Evolutionary conservation across 345 rosid genomes (phyloP).

Genomic region (Eucalyptus marginata): DNA sequence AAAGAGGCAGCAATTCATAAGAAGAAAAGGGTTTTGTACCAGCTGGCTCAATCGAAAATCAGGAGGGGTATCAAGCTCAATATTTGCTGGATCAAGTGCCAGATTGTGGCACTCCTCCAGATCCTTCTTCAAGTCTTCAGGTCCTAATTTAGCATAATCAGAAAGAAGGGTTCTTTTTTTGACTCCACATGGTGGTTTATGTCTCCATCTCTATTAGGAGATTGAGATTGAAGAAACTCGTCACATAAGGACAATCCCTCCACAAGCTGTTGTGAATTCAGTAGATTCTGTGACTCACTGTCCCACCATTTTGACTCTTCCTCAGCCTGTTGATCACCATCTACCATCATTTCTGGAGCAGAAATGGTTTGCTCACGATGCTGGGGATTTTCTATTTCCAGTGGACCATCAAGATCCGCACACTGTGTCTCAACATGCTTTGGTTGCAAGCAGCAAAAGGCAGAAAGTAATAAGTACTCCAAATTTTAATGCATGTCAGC

Average conservation of each 20-base stretch:
- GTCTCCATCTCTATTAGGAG: conserved; percentile 49
- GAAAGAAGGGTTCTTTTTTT: conserved; percentile 41
- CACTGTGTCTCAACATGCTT: conserved; percentile 17
- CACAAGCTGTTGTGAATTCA: conserved; percentile 86
- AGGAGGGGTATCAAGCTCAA: conserved; percentile 88
- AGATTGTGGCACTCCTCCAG: conserved; percentile 79
- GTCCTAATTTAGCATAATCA: conserved; percentile 65
- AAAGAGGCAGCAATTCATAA: neutral
- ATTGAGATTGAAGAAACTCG: conserved; percentile 70
- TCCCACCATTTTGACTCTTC: conserved; percentile 78
- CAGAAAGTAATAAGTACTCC: neutral
- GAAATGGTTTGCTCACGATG: conserved; percentile 2
- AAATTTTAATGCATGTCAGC: neutral
- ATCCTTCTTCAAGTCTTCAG: conserved; percentile 73
- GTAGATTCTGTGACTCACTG: conserved; percentile 53
- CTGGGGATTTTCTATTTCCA: conserved; percentile 13
- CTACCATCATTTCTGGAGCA: conserved; percentile 8
- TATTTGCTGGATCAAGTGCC: conserved; percentile 58
- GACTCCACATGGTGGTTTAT: conserved; percentile 9
- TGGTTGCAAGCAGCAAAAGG: neutral
- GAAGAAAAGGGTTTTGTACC: conserved; percentile 15
- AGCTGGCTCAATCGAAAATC: conserved; percentile 93
- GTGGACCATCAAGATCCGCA: conserved; percentile 30
- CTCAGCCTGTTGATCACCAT: conserved; percentile 26
- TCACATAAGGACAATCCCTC: conserved; percentile 84